A percentile compares a stretch with the other conserved stretches of the same genome.
These are phyloP conservation scores for Verticillium longisporum DNA, from an alignment of 2,329 filamentous ascomycete genomes.

Conservation along the genomic window DNA sequence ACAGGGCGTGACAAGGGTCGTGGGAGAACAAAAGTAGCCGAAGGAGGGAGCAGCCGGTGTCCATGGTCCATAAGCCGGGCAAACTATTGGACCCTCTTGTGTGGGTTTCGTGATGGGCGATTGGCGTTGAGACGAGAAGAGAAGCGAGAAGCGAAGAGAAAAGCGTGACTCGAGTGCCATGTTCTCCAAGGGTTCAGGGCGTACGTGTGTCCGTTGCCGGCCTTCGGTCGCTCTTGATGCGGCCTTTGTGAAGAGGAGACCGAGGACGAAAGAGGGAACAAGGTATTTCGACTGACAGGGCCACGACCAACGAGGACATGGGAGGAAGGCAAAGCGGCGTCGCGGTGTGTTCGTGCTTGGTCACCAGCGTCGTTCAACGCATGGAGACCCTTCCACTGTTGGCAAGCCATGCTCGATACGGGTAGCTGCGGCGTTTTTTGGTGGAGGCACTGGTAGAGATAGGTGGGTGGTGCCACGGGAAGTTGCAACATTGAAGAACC, in stretches of 20 bases:
- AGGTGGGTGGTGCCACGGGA: background rate
- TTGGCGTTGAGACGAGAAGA: conserved; percentile 2
- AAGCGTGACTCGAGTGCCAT: background rate
- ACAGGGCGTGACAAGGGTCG: background rate
- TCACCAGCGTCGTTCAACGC: background rate
- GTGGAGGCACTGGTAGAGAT: background rate
- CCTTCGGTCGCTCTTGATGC: background rate
- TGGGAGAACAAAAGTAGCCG: conserved; percentile 63
- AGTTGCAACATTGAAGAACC: background rate
- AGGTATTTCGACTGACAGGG: background rate
- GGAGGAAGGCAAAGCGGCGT: background rate
- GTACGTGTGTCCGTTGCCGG: background rate
- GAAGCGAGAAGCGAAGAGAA: background rate
- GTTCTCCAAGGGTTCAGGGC: background rate
- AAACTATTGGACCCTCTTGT: background rate
- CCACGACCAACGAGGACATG: background rate
- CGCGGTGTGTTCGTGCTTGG: background rate
- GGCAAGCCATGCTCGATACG: background rate
- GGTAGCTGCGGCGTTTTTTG: background rate
- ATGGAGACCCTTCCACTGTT: background rate
- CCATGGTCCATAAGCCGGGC: background rate
- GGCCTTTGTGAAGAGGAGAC: background rate
- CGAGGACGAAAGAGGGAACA: background rate
- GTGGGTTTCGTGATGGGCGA: background rate
- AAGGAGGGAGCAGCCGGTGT: conserved; percentile 65